These are phyloP conservation scores for Aspergillus indologenus DNA, from an alignment of 495 filamentous ascomycete species.

Conservation along the genomic window DNA sequence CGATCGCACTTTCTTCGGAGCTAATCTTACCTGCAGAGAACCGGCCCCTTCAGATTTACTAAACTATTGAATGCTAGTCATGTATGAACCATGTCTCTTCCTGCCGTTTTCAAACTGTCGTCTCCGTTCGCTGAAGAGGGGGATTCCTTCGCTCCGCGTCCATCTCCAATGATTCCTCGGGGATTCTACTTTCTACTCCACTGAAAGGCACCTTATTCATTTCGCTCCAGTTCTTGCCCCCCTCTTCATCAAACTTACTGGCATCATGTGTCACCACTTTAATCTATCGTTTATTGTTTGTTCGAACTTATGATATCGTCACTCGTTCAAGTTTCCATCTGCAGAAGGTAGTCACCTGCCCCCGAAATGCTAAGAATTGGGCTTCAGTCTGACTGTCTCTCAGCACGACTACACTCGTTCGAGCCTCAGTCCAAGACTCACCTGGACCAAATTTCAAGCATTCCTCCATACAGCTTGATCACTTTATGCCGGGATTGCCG, in stretches of 20 bases:
- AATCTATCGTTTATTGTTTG: background rate
- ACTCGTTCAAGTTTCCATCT: background rate
- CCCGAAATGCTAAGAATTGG: background rate
- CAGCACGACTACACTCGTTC: background rate
- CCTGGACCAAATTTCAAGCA: background rate
- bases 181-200: background rate
- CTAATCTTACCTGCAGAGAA: background rate
- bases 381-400: background rate
- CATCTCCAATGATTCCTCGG: background rate
- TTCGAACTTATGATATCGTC: slow-evolving; percentile 1
- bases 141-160: background rate
- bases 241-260: background rate
- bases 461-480: background rate
- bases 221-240: background rate
- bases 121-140: background rate
- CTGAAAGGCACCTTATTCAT: background rate
- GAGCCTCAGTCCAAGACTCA: slow-evolving; percentile 1
- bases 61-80: background rate
- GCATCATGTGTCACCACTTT: background rate
- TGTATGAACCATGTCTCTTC: background rate
- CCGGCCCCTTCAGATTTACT: background rate
- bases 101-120: background rate
- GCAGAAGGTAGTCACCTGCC: slow-evolving; percentile 2
- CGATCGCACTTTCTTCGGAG: background rate
- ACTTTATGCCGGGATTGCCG: background rate